Conservation (phyloP, 148 eudicot genomes). For the Camellia lanceoleosa region DNA sequence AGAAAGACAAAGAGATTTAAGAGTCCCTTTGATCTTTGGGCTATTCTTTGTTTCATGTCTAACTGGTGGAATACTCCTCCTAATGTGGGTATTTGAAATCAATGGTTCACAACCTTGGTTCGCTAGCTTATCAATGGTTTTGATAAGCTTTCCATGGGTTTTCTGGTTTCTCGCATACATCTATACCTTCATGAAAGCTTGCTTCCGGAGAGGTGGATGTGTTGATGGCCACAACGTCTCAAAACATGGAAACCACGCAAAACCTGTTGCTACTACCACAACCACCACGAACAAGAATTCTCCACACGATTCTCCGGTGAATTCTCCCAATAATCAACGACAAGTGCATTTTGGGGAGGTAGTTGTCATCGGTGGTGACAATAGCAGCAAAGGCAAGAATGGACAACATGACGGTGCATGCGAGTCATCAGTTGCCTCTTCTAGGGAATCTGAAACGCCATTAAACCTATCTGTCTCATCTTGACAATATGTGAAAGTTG, state of each 20-base stretch:
- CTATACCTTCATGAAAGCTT: constrained; percentile 31
- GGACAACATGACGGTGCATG: background rate
- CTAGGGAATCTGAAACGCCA: constrained; percentile 11
- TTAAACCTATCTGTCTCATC: constrained; percentile 5
- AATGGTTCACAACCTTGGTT: constrained; percentile 28
- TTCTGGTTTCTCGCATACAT: constrained; percentile 35
- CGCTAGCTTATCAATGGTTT: constrained; percentile 17
- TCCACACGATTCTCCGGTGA: background rate
- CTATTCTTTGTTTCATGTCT: constrained; percentile 23
- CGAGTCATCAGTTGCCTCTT: constrained; percentile 1
- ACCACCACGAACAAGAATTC: background rate
- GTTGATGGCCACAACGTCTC: too few relatives aligned
- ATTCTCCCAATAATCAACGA: background rate
- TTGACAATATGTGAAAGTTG: background rate
- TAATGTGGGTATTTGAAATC: constrained; percentile 16
- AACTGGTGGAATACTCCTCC: constrained; percentile 30
- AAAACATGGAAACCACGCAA: too few relatives aligned
- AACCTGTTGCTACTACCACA: background rate
- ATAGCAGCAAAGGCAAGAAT: background rate
- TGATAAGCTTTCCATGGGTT: constrained; percentile 35
- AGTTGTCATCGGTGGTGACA: constrained; percentile 8
- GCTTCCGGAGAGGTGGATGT: background rate
- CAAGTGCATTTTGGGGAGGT: constrained; percentile 14
- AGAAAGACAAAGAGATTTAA: constrained; percentile 22
- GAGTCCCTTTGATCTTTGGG: constrained; percentile 27